These are phyloP conservation scores for Fraxinus nigra DNA, from an alignment of 305 asterid genomes.

Conservation along the genomic window DNA sequence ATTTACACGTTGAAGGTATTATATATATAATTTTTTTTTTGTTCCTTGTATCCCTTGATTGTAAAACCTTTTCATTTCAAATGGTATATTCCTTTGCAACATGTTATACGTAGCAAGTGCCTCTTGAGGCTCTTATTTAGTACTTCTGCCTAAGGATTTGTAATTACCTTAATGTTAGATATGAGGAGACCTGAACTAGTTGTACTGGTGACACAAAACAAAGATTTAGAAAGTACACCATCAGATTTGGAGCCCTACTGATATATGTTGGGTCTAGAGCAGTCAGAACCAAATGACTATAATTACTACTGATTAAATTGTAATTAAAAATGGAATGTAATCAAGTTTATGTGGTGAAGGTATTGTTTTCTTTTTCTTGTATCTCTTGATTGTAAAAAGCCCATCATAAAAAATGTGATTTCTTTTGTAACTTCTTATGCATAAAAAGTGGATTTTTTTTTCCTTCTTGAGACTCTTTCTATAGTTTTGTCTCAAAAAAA, in stretches of 20 bases:
- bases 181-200: background rate
- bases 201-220: background rate
- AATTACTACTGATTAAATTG: no score
- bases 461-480: no score
- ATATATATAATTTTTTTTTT: no score
- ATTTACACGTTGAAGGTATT: background rate
- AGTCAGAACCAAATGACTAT: background rate
- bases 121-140: background rate
- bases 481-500: background rate
- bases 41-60: background rate
- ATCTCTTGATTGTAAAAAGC: background rate
- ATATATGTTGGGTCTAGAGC: background rate
- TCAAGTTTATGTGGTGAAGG: no score
- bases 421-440: no score
- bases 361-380: no score
- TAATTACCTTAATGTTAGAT: background rate
- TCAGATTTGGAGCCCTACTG: background rate
- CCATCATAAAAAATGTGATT: background rate
- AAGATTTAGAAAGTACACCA: background rate
- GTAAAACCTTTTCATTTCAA: background rate
- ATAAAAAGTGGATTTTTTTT: no score
- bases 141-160: background rate
- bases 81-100: background rate
- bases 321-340: no score
- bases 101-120: background rate